Evolutionary conservation across 139 green algal genomes (phyloP).

Genomic region (Asterochloris erici): DNA sequence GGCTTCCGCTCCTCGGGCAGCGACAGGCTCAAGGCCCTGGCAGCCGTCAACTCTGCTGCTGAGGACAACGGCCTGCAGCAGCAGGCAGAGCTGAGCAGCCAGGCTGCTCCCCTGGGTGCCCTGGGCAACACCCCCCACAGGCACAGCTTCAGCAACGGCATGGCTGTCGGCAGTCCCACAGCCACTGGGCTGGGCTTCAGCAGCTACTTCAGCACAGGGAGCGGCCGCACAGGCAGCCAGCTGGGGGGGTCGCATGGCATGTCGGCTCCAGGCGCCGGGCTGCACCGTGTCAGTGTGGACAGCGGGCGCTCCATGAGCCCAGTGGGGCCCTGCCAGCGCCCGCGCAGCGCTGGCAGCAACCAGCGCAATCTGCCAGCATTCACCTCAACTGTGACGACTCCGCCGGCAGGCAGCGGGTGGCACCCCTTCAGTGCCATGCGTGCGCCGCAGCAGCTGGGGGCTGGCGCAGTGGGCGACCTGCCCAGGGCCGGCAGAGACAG

Average conservation of each 20-base stretch:
- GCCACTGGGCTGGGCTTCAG: constrained; percentile 7
- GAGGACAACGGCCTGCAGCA: too few relatives aligned
- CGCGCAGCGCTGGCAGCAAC: neutral
- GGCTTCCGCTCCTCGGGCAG: neutral
- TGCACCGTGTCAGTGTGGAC: constrained; percentile 5
- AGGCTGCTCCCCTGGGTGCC: neutral
- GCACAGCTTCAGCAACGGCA: neutral
- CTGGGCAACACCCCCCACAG: neutral
- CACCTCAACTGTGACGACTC: neutral
- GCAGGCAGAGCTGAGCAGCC: neutral
- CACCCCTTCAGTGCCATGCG: too few relatives aligned
- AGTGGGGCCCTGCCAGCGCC: neutral
- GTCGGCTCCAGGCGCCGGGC: constrained; percentile 1
- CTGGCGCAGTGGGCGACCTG: too few relatives aligned
- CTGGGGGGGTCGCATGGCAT: neutral
- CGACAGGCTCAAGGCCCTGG: neutral
- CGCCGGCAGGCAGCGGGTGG: neutral
- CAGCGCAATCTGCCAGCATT: neutral
- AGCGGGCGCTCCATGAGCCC: neutral
- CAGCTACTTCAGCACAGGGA: constrained; percentile 9
- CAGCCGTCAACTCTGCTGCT: neutral
- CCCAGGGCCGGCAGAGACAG: too few relatives aligned
- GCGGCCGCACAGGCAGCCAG: neutral
- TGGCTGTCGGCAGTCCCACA: neutral
- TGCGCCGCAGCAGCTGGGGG: too few relatives aligned